Base-by-base conservation (phyloP, 306 rosid species). In the Dryas drummondii region DNA sequence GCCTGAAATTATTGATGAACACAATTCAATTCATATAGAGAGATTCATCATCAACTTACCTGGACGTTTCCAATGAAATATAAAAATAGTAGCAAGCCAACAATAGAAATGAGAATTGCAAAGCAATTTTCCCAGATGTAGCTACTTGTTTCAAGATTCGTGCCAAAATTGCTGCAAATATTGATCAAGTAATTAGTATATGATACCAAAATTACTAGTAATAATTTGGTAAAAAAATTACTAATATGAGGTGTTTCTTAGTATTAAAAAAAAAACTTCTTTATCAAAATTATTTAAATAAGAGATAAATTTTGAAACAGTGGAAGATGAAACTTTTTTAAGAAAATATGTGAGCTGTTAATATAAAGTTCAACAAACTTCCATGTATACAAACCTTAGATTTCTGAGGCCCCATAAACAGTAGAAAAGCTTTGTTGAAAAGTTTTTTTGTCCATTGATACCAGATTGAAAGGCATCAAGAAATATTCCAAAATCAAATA, bases 341-440 rank as follows among this genome's bases (percentile, higher is more conserved):
- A 22, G 22, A 22, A 22, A 22, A 22, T 22, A 22, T 22, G 22
- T 22, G 22, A 22, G 0, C 22, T 32, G 37, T 32, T 32, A 32
- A 57, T 3, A 58, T 32, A 32, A 1, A 32, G 37, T 2, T 32
- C 37, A 32, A 32, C 37, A 32, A 1, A 2, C 37, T 1, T 32
- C 37, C 6, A 9, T 1, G 17, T 58, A 22, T 1, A 2, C 37
- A 32, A 32, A 80, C 85, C 87, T 84, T 15, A 84, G 54, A 74
- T 84, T 84, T 77, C 56, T 55, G 13, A 81, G 76, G 9, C 88
- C 83, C 88, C 85, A 84, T 41, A 84, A 78, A 41, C 76, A 59
- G 48, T 75, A 22, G 16, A 75, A 40, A 53, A 78, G 54, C 76
- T 81, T 84, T 56, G 27, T 32, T 3, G 63, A 75, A 54, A 81